Percentiles rank a stretch among this genome's conserved stretches.
Evolutionary conservation across 2,329 filamentous ascomycete species (phyloP).

Genomic region (Geosmithia morbida): DNA sequence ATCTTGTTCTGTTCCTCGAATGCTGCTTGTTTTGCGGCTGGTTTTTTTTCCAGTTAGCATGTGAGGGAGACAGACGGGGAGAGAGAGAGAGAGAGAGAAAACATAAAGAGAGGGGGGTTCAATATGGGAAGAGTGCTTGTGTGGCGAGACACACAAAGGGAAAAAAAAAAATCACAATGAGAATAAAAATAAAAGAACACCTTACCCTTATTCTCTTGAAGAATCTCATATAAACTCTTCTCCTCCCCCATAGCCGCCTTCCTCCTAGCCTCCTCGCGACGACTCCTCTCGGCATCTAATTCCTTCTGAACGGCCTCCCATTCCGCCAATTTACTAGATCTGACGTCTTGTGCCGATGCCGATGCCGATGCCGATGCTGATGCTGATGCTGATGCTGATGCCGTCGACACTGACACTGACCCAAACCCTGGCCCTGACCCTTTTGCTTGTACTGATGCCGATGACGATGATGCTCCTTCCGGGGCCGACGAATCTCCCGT

Average conservation of each 20-base stretch:
- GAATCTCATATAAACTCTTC: constrained; percentile 55
- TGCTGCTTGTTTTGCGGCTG: constrained; percentile 67
- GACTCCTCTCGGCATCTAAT: constrained; percentile 44
- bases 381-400: not conserved
- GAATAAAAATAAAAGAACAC: not conserved
- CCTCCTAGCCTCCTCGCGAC: constrained; percentile 34
- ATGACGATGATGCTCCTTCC: no score
- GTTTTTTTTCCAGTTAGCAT: not conserved
- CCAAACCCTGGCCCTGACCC: not conserved
- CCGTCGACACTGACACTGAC: not conserved
- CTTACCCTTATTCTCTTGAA: constrained; percentile 73
- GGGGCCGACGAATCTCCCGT: constrained; percentile 7
- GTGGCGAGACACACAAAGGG: not conserved
- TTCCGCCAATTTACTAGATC: constrained; percentile 20
- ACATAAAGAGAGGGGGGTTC: no score
- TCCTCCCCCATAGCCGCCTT: constrained; percentile 28
- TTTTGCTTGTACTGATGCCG: not conserved
- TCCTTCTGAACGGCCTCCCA: constrained; percentile 53
- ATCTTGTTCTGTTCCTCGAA: constrained; percentile 62
- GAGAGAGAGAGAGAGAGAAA: not conserved
- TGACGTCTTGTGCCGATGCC: not conserved
- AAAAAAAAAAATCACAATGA: not conserved
- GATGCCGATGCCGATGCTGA: not conserved
- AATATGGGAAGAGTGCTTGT: no score
- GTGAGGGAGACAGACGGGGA: not conserved